Percentiles rank a stretch among this genome's conserved stretches.
Conservation (phyloP, 2,329 filamentous ascomycete genomes). For the Fusarium ambrosium region DNA sequence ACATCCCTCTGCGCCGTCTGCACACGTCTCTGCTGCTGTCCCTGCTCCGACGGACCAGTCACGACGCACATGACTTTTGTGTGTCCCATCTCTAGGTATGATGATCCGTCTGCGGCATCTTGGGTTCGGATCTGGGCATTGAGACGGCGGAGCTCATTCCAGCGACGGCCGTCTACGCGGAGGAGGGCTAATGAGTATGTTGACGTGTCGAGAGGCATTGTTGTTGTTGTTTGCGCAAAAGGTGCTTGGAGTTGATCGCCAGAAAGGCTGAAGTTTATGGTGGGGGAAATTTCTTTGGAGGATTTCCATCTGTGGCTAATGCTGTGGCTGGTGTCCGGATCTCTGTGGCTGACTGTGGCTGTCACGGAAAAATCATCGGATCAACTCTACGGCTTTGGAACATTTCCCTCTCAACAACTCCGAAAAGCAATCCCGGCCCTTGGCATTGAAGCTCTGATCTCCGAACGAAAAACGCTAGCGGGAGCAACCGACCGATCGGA, state of each 20-base stretch:
- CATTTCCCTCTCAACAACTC: slow-evolving; percentile 10
- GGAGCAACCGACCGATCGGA: neutral
- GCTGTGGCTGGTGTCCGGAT: slow-evolving; percentile 34
- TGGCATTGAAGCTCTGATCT: slow-evolving; percentile 13
- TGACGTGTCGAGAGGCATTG: slow-evolving; percentile 94
- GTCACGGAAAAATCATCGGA: slow-evolving; percentile 39
- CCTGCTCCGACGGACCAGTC: slow-evolving; percentile 82
- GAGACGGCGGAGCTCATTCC: slow-evolving; percentile 95
- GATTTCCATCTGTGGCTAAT: slow-evolving; percentile 33
- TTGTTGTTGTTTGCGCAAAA: slow-evolving; percentile 15
- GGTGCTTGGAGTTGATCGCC: slow-evolving; percentile 13
- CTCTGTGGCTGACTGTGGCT: neutral
- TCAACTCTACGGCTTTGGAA: slow-evolving; percentile 43
- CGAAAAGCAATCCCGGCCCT: slow-evolving; percentile 6
- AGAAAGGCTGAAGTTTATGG: slow-evolving; percentile 32
- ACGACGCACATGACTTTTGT: slow-evolving; percentile 97
- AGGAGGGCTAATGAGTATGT: slow-evolving; percentile 90
- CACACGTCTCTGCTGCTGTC: slow-evolving; percentile 54
- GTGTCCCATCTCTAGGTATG: slow-evolving; percentile 96
- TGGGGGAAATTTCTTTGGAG: slow-evolving; percentile 44
- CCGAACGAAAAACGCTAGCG: slow-evolving; percentile 21
- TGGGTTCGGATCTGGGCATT: slow-evolving; percentile 93
- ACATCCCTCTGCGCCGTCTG: slow-evolving; percentile 61
- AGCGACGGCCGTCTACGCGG: slow-evolving; percentile 86
- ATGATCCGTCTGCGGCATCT: slow-evolving; percentile 90